A percentile compares a stretch with the other conserved stretches of the same genome.
Evolutionary conservation across 2,329 filamentous ascomycete species (phyloP).

Genomic region (Onygenales sp.): DNA sequence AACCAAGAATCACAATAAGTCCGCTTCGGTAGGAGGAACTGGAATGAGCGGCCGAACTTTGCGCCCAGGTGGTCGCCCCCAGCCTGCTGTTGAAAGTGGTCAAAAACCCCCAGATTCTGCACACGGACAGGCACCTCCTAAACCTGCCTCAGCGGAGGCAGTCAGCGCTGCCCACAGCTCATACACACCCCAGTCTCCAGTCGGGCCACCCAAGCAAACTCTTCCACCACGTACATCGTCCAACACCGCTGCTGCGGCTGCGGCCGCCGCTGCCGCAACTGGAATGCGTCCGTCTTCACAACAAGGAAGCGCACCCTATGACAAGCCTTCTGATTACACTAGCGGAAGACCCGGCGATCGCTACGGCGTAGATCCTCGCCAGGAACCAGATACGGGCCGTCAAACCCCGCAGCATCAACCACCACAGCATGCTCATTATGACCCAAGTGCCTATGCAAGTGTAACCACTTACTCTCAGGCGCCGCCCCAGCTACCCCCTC

Average conservation of each 20-base stretch:
- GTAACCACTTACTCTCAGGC: conserved; percentile 16
- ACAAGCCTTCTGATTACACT: conserved; percentile 35
- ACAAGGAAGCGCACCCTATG: conserved; percentile 32
- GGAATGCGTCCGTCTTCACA: conserved; percentile 36
- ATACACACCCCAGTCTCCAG: conserved; percentile 38
- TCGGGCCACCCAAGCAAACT: conserved; percentile 31
- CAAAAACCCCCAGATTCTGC: conserved; percentile 27
- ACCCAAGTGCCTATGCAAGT: conserved; percentile 32
- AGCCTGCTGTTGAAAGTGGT: conserved; percentile 23
- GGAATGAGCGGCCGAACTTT: conserved; percentile 58
- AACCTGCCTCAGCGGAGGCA: conserved; percentile 31
- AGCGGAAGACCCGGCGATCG: conserved; percentile 16
- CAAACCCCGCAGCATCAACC: conserved; percentile 27
- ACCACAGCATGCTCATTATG: conserved; percentile 38
- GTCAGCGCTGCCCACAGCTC: conserved; percentile 34
- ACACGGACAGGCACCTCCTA: conserved; percentile 24
- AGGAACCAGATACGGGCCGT: conserved; percentile 19
- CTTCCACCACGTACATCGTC: conserved; percentile 38
- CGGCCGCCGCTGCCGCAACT: conserved; percentile 40
- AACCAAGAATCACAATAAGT: conserved; percentile 62
- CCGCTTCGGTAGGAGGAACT: conserved; percentile 37
- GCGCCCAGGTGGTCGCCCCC: conserved; percentile 43
- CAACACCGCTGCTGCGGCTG: conserved; percentile 37
- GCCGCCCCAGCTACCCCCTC: conserved; percentile 11
- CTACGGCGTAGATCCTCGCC: conserved; percentile 30